Conservation (phyloP, 495 filamentous ascomycete species). For the Neurospora sp. region DNA sequence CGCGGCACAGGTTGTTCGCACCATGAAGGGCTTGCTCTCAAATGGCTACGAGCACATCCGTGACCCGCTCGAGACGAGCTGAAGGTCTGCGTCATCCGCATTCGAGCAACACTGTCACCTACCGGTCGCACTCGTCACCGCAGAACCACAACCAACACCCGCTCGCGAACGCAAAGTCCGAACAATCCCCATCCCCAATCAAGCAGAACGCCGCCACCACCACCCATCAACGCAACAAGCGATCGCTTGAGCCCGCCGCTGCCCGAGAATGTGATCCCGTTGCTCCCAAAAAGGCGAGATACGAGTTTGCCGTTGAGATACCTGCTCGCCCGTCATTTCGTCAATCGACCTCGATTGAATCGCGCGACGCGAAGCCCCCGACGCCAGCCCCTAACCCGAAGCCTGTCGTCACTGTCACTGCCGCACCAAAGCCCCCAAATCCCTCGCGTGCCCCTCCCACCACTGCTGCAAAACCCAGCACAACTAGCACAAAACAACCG, state of each 20-base stretch:
- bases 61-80: slow-evolving; percentile 28
- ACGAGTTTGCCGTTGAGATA: slow-evolving; percentile 31
- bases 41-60: slow-evolving; percentile 25
- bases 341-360: slow-evolving; percentile 12
- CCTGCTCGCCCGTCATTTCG: slow-evolving; percentile 20
- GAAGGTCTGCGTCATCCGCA: slow-evolving; percentile 19
- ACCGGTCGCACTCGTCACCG: not conserved
- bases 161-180: slow-evolving; percentile 7
- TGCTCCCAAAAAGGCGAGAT: slow-evolving; percentile 13
- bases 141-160: slow-evolving; percentile 8
- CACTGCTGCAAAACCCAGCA: slow-evolving; percentile 2
- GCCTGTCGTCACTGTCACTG: slow-evolving; percentile 23
- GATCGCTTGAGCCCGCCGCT: slow-evolving; percentile 9
- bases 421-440: slow-evolving; percentile 16
- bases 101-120: slow-evolving; percentile 5
- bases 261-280: slow-evolving; percentile 7
- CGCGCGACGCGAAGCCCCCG: slow-evolving; percentile 22
- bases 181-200: slow-evolving; percentile 1
- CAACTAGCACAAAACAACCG: slow-evolving; percentile 10
- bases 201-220: slow-evolving; percentile 1
- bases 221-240: slow-evolving; percentile 14
- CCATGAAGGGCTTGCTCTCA: slow-evolving; percentile 11
- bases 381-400: slow-evolving; percentile 13
- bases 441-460: slow-evolving; percentile 9
- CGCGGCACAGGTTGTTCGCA: not conserved